Base-by-base conservation (phyloP, 192 early-diverging fungal genomes). In the Phycomyces blakesleeanus region DNA sequence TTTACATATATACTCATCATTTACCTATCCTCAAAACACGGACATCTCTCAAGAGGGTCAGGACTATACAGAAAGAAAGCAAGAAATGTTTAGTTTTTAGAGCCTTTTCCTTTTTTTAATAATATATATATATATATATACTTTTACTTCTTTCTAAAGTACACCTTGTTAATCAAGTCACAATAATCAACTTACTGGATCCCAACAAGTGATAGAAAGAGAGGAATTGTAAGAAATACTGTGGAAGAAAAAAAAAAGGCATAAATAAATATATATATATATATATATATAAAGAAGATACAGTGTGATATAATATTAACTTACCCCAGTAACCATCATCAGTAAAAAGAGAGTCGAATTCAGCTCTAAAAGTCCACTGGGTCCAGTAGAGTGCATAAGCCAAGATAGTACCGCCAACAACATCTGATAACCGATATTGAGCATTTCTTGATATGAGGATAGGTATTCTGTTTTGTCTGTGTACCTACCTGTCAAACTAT, bases 11-110 rank as follows among this genome's bases (percentile, higher is more conserved):
- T 42, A 16, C 11, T 21, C n/a, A 41, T 27, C 20, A 57, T 25
- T 39, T 59, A 72, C 75, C 77, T 79, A 59, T 91, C 89, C 56
- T 91, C 87, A 62, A 86, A 89, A 67, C 89, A 91, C 1, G 89
- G 89, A 64, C 89, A 91, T 42, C 81, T 70, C 29, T 84, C 87
- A n/a, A 85, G 75, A 1, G 87, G 86, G 63, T 91, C 81, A 16
- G 89, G 89, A 59, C 71, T 73, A 53, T n/a, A n/a, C n/a, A n/a
- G n/a, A n/a, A n/a, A n/a, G n/a, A 24, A 14, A 44, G 16, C 3
- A 38, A 29, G 60, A 66, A 11, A 12, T n/a, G 70, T 72, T 1
- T 73, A 76, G 56, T 68, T 57, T 64, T 5, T 26, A n/a, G n/a
- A n/a, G n/a, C n/a, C n/a, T n/a, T n/a, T n/a, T n/a, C n/a, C n/a